These are phyloP conservation scores for Camellia granthamiana DNA, from an alignment of 148 eudicot genomes.

Conservation along the genomic window DNA sequence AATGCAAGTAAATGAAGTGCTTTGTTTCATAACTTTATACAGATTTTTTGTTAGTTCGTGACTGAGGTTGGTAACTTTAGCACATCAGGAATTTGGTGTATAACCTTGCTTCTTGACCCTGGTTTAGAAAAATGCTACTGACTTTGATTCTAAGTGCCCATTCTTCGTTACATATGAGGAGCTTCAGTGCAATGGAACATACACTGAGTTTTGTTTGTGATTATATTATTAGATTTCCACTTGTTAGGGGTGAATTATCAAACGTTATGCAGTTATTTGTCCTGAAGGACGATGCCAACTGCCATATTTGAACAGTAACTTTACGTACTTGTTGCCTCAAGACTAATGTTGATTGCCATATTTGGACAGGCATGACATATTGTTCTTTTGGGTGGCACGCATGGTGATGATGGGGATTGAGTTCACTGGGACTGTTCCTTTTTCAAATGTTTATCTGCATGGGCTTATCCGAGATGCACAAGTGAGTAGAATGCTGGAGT, in stretches of 20 bases:
- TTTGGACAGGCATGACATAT: conserved; percentile 87
- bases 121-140: too few relatives aligned
- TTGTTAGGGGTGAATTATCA: background rate
- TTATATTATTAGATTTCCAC: background rate
- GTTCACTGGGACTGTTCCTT: conserved; percentile 89
- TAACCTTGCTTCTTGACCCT: too few relatives aligned
- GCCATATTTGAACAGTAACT: conserved; percentile 38
- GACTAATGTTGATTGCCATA: conserved; percentile 16
- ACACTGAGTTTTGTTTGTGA: background rate
- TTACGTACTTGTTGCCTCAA: background rate
- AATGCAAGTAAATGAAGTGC: background rate
- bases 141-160: too few relatives aligned
- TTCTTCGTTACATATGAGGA: background rate
- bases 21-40: background rate
- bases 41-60: background rate
- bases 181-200: background rate
- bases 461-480: conserved; percentile 95
- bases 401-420: conserved; percentile 99
- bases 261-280: background rate
- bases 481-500: conserved; percentile 42
- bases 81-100: too few relatives aligned
- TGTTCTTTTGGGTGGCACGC: conserved; percentile 99
- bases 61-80: background rate
- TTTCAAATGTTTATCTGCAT: conserved; percentile 81
- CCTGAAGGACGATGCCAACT: conserved; percentile 5